These are phyloP conservation scores for Helotiales sp. DNA, from an alignment of 2,329 filamentous ascomycete species.

Conservation along the genomic window DNA sequence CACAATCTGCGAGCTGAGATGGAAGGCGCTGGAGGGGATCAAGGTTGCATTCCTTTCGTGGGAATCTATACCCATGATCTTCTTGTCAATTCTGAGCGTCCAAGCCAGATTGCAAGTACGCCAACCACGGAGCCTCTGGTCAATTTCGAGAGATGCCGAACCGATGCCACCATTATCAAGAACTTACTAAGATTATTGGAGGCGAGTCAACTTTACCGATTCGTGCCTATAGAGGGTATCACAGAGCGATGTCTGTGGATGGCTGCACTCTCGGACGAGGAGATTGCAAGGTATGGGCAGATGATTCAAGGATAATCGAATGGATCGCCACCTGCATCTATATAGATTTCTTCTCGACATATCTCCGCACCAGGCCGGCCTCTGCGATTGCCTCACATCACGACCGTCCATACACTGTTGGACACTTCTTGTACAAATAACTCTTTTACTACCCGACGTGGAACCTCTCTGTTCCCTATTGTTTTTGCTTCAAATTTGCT, in stretches of 20 bases:
- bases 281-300: slow-evolving; percentile 55
- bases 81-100: slow-evolving; percentile 77
- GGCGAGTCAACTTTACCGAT: slow-evolving; percentile 72
- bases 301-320: slow-evolving; percentile 31
- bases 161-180: slow-evolving; percentile 75
- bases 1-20: slow-evolving; percentile 76
- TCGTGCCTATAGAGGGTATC: slow-evolving; percentile 73
- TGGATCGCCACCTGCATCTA: not conserved
- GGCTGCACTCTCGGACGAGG: slow-evolving; percentile 72
- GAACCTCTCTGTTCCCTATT: slow-evolving; percentile 12
- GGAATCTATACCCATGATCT: slow-evolving; percentile 83
- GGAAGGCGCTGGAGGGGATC: slow-evolving; percentile 64
- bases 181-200: slow-evolving; percentile 77
- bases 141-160: slow-evolving; percentile 82
- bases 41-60: slow-evolving; percentile 81
- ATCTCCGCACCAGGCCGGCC: not conserved
- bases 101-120: slow-evolving; percentile 70
- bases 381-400: not conserved
- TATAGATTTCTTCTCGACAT: not conserved
- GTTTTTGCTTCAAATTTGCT: slow-evolving; percentile 13
- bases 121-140: slow-evolving; percentile 68
- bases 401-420: slow-evolving; percentile 3
- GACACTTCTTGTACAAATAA: slow-evolving; percentile 1
- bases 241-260: slow-evolving; percentile 86
- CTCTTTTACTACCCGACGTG: slow-evolving; percentile 17